Evolutionary conservation across 2,329 filamentous ascomycete genomes (phyloP).

Genomic region (Diaporthe citrichinensis): DNA sequence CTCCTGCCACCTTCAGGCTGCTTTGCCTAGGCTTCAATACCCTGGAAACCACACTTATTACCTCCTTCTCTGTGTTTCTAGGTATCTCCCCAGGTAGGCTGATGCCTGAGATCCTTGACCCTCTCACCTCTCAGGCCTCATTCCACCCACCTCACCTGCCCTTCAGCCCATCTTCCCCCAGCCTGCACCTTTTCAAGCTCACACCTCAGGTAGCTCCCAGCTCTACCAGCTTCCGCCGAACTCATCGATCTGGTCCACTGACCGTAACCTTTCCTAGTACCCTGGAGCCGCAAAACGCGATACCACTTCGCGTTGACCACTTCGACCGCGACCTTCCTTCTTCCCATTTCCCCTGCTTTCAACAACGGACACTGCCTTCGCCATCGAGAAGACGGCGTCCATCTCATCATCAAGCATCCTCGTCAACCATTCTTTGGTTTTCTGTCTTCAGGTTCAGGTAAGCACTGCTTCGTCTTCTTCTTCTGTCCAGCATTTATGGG

Average conservation of each 20-base stretch:
- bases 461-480: constrained; percentile 1
- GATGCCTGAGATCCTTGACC: background rate
- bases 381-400: background rate
- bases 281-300: background rate
- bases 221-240: background rate
- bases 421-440: background rate
- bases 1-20: background rate
- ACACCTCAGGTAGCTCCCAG: background rate
- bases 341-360: background rate
- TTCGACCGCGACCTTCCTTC: background rate
- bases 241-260: background rate
- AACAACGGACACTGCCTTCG: background rate
- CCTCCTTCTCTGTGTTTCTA: background rate
- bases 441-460: constrained; percentile 17
- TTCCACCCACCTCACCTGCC: background rate
- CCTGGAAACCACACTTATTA: background rate
- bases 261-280: background rate
- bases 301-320: background rate
- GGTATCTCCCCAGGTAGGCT: background rate
- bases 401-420: background rate
- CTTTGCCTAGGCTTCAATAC: background rate
- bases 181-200: background rate
- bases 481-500: background rate
- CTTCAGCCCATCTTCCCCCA: background rate
- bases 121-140: background rate